phyloP scores from a whole-genome alignment of 106 monocot genomes.

The Dactylorhiza incarnata region DNA sequence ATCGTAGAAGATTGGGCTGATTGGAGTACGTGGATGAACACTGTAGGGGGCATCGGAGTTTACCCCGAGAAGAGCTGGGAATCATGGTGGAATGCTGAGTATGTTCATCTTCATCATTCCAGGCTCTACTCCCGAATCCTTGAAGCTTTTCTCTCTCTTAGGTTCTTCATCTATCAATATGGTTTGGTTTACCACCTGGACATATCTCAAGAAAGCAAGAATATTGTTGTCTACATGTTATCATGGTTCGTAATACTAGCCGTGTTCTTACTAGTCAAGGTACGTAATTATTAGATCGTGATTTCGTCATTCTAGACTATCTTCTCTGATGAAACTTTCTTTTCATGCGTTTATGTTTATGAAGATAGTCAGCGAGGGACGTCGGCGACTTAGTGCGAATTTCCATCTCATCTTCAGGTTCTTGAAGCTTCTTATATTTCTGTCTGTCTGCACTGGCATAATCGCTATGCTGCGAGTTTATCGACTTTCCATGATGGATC shows the following conservation, averaged over 20 bases:
- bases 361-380: slow-evolving; percentile 41
- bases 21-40: slow-evolving; percentile 74
- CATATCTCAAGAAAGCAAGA: slow-evolving; percentile 63
- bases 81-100: slow-evolving; percentile 82
- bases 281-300: not conserved
- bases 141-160: slow-evolving; percentile 53
- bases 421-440: slow-evolving; percentile 48
- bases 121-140: slow-evolving; percentile 31
- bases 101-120: slow-evolving; percentile 44
- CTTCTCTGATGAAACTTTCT: not conserved
- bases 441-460: slow-evolving; percentile 34
- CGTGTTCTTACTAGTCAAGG: slow-evolving; percentile 53
- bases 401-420: slow-evolving; percentile 62
- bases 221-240: slow-evolving; percentile 56
- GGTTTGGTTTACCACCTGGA: slow-evolving; percentile 74
- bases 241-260: slow-evolving; percentile 63
- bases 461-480: slow-evolving; percentile 36
- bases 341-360: not conserved
- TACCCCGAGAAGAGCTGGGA: slow-evolving; percentile 78
- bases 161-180: slow-evolving; percentile 86
- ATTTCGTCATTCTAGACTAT: not conserved
- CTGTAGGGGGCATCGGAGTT: slow-evolving; percentile 61
- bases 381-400: slow-evolving; percentile 40
- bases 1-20: slow-evolving; percentile 77
- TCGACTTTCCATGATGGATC: slow-evolving; percentile 52